Evolutionary conservation across 257 asterid species (phyloP).

Genomic region (Nicotiana benthamiana): DNA sequence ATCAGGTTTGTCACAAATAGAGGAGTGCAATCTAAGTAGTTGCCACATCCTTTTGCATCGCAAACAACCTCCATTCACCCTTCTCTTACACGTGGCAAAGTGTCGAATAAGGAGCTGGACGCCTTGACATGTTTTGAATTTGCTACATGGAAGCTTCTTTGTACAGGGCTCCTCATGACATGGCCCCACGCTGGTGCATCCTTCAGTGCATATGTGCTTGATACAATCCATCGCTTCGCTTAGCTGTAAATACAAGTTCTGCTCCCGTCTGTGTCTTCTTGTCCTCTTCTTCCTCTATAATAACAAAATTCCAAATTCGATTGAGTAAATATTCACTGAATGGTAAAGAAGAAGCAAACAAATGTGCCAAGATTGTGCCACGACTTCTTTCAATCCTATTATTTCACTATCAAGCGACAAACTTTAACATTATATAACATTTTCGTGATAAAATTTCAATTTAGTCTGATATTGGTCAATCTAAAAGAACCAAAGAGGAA

Average conservation of each 20-base stretch:
- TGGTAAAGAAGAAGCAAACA: not conserved
- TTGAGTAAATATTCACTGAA: not conserved
- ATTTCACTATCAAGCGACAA: not conserved
- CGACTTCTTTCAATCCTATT: not conserved
- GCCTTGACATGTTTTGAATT: slow-evolving; percentile 75
- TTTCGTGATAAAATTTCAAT: not conserved
- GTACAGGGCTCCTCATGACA: slow-evolving; percentile 39
- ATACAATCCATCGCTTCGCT: slow-evolving; percentile 92
- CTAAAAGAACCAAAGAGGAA: not conserved
- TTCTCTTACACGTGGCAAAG: slow-evolving; percentile 63
- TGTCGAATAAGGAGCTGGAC: slow-evolving; percentile 74
- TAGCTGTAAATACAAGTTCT: slow-evolving; percentile 54
- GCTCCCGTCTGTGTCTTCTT: slow-evolving; percentile 51
- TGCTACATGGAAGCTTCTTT: slow-evolving; percentile 70
- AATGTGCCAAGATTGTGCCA: not conserved
- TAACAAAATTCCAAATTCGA: not conserved
- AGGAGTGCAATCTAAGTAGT: slow-evolving; percentile 66
- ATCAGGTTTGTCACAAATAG: slow-evolving; percentile 63
- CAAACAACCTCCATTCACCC: slow-evolving; percentile 72
- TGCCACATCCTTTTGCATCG: slow-evolving; percentile 95
- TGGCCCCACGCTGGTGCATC: slow-evolving; percentile 83
- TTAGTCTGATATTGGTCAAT: too few species aligned
- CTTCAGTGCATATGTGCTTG: slow-evolving; percentile 80
- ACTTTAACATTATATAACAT: not conserved
- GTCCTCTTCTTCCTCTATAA: slow-evolving; percentile 60